Conservation (phyloP, 2,329 filamentous ascomycete genomes). For the Fusarium xylarioides region DNA sequence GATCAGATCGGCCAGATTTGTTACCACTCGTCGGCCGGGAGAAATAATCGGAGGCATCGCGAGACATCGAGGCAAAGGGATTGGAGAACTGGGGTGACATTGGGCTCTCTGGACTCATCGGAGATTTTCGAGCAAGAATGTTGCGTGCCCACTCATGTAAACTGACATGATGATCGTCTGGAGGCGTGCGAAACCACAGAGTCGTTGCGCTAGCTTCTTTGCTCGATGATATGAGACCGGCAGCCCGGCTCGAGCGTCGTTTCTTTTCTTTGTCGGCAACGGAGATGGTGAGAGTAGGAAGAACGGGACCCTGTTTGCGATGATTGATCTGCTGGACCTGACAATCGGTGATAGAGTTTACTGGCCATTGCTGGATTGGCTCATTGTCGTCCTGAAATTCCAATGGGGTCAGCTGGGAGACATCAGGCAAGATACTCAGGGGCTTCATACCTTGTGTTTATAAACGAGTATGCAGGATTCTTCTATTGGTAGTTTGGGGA, state of each 20-base stretch:
- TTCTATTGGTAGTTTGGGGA: constrained; percentile 50
- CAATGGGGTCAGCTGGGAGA: constrained; percentile 4
- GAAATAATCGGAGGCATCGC: constrained; percentile 54
- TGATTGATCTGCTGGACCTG: constrained; percentile 67
- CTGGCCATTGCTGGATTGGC: constrained; percentile 62
- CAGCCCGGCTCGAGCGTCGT: constrained; percentile 70
- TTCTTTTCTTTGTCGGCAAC: constrained; percentile 70
- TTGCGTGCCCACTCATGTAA: constrained; percentile 69
- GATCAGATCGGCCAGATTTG: constrained; percentile 47
- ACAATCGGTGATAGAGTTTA: constrained; percentile 63
- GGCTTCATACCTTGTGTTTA: constrained; percentile 61
- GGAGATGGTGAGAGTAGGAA: constrained; percentile 68
- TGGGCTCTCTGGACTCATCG: constrained; percentile 62
- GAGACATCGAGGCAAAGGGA: constrained; percentile 57
- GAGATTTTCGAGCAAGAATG: constrained; percentile 57
- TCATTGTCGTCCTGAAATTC: constrained; percentile 60
- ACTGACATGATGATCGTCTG: constrained; percentile 60
- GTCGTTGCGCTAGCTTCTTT: constrained; percentile 60
- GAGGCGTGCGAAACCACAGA: constrained; percentile 65
- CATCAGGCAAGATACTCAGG: background rate
- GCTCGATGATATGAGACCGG: constrained; percentile 60
- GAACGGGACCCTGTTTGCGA: constrained; percentile 67
- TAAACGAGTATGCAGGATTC: constrained; percentile 62
- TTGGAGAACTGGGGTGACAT: constrained; percentile 63
- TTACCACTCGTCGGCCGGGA: constrained; percentile 57